Evolutionary conservation across 192 early-diverging fungal species (phyloP).

Genomic region (Rhizophlyctis rosea): DNA sequence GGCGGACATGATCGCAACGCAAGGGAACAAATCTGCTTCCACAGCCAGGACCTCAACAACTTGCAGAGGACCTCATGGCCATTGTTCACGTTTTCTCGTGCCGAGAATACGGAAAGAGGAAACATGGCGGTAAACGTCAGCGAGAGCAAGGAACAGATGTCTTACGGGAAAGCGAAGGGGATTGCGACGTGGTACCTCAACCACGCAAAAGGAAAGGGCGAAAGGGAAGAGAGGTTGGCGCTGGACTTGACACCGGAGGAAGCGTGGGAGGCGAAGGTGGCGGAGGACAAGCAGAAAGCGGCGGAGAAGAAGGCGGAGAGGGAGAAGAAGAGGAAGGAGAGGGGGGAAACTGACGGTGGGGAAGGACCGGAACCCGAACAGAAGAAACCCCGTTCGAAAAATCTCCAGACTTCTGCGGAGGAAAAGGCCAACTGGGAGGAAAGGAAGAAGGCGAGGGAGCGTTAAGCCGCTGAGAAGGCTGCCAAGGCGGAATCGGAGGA

Average conservation of each 20-base stretch:
- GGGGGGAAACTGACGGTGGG: background rate
- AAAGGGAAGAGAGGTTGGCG: background rate
- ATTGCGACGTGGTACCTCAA: constrained; percentile 22
- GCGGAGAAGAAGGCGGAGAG: background rate
- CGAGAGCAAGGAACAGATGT: constrained; percentile 2
- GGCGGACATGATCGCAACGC: too few relatives aligned
- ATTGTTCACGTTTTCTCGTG: constrained; percentile 21
- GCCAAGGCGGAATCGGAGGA: background rate
- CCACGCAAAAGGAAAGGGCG: constrained; percentile 7
- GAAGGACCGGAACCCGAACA: background rate
- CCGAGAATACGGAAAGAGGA: constrained; percentile 16
- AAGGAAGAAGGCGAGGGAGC: background rate
- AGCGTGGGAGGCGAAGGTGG: background rate
- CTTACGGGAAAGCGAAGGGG: constrained; percentile 14
- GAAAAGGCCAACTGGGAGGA: constrained; percentile 6
- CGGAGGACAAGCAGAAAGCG: background rate
- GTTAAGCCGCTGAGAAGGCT: background rate
- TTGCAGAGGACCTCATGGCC: constrained; percentile 14
- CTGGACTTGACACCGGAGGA: background rate
- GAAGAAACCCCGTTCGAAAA: constrained; percentile 1
- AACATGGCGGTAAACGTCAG: constrained; percentile 13
- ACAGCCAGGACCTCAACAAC: constrained; percentile 25
- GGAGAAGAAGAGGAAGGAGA: constrained; percentile 2
- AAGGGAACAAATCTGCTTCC: too few relatives aligned
- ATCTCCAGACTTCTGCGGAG: background rate